phyloP scores from a whole-genome alignment of 352 stramenopile genomes.

The Phytopythium vexans region DNA sequence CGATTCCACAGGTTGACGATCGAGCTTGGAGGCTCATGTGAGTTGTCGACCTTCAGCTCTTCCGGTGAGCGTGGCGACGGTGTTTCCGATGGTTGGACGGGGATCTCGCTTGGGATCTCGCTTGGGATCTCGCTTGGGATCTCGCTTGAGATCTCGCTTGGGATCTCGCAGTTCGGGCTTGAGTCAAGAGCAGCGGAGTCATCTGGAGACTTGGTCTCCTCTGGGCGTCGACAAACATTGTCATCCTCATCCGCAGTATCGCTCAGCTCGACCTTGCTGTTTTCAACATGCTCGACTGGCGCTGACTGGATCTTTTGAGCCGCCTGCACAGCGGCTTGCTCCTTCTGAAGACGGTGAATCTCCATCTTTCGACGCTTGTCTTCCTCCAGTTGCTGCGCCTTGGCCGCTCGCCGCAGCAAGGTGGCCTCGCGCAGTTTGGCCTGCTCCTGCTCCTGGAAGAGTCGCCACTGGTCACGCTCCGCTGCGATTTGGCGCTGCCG shows the following conservation, averaged over 20 bases:
- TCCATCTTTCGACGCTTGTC: conserved; percentile 62
- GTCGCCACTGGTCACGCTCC: conserved; percentile 58
- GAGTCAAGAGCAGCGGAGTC: no score
- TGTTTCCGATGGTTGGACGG: no score
- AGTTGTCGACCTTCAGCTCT: no score
- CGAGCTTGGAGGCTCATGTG: no score
- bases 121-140: neutral
- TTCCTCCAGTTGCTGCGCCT: conserved; percentile 61
- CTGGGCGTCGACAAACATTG: neutral
- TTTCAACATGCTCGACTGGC: neutral
- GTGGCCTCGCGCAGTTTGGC: conserved; percentile 51
- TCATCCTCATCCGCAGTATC: neutral
- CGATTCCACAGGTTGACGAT: no score
- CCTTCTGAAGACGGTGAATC: conserved; percentile 61
- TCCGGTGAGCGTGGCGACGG: no score
- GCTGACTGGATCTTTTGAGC: neutral
- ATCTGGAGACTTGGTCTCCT: no score
- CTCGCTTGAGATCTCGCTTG: neutral
- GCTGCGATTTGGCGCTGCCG: conserved; percentile 45
- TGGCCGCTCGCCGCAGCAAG: conserved; percentile 34
- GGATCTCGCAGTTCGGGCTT: no score
- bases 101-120: neutral
- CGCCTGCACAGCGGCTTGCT: conserved; percentile 28
- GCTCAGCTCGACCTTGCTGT: no score
- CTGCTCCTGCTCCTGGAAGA: conserved; percentile 49